Conservation (phyloP, 2,329 filamentous ascomycete genomes). For the Colletotrichum ledebouriae region DNA sequence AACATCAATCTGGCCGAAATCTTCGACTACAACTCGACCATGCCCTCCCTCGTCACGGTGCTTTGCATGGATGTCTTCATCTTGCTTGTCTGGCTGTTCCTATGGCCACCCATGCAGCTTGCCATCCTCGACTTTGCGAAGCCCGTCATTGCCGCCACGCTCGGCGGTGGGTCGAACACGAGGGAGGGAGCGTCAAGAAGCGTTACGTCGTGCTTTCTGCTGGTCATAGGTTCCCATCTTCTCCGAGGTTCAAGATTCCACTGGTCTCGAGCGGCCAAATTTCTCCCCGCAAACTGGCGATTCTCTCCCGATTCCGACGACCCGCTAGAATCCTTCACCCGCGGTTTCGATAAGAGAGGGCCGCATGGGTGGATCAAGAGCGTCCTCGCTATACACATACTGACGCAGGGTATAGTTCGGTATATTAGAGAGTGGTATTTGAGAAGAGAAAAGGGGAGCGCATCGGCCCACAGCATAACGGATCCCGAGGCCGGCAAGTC, state of each 20-base stretch:
- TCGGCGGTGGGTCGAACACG: slow-evolving; percentile 83
- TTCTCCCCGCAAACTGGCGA: slow-evolving; percentile 62
- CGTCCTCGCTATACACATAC: slow-evolving; percentile 79
- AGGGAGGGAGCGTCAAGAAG: slow-evolving; percentile 78
- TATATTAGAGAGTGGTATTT: slow-evolving; percentile 79
- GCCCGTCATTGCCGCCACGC: slow-evolving; percentile 90
- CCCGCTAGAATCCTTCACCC: slow-evolving; percentile 59
- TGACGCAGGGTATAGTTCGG: slow-evolving; percentile 79
- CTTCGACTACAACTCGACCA: slow-evolving; percentile 87
- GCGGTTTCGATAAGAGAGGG: slow-evolving; percentile 68
- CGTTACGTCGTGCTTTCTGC: slow-evolving; percentile 77
- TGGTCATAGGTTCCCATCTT: slow-evolving; percentile 71
- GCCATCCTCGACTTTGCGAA: slow-evolving; percentile 92
- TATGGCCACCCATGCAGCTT: slow-evolving; percentile 89
- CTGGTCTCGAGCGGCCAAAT: slow-evolving; percentile 61
- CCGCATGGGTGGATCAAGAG: slow-evolving; percentile 77
- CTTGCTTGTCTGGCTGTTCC: slow-evolving; percentile 86
- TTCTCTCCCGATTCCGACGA: slow-evolving; percentile 61
- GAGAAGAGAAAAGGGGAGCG: slow-evolving; percentile 69
- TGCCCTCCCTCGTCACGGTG: slow-evolving; percentile 87
- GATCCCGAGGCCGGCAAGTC: slow-evolving; percentile 76
- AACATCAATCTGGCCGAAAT: slow-evolving; percentile 91
- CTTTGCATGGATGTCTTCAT: slow-evolving; percentile 87
- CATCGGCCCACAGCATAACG: slow-evolving; percentile 59
- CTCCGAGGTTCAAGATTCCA: slow-evolving; percentile 63